A percentile compares a stretch with the other conserved stretches of the same genome.
Conservation (phyloP, 2,329 filamentous ascomycete genomes). For the Trichothecium roseum region DNA sequence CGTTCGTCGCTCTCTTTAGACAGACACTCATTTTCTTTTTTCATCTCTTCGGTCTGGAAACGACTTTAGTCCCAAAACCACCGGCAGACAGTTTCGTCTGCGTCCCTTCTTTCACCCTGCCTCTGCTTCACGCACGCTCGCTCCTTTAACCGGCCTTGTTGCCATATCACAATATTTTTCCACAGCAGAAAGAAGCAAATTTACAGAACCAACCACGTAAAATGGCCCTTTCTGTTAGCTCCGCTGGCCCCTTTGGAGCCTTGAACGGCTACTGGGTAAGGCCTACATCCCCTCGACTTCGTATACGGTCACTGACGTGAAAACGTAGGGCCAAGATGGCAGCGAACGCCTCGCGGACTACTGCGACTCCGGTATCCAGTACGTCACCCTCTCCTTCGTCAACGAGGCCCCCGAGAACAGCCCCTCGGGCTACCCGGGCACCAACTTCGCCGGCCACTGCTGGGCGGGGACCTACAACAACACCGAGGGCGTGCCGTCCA, state of each 20-base stretch:
- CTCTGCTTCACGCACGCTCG: slow-evolving; percentile 18
- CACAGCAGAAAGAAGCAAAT: slow-evolving; percentile 4
- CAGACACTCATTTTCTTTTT: slow-evolving; percentile 6
- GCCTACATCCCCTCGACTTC: not conserved
- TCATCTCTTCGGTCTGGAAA: slow-evolving; percentile 16
- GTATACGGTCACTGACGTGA: not conserved
- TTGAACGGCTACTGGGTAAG: slow-evolving; percentile 31
- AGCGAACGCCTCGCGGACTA: slow-evolving; percentile 19
- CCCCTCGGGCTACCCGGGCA: slow-evolving; percentile 22
- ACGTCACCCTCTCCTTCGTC: slow-evolving; percentile 27
- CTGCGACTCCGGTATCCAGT: slow-evolving; percentile 26
- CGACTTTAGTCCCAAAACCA: slow-evolving; percentile 17
- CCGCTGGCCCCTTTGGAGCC: slow-evolving; percentile 14
- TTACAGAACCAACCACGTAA: slow-evolving; percentile 14
- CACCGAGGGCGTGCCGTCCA: slow-evolving; percentile 12
- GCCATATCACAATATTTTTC: slow-evolving; percentile 22
- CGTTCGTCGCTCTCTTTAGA: slow-evolving; percentile 29
- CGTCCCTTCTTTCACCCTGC: slow-evolving; percentile 28
- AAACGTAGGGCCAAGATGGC: slow-evolving; percentile 22
- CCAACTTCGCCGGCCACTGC: slow-evolving; percentile 30
- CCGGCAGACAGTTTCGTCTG: slow-evolving; percentile 23
- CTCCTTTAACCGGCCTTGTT: slow-evolving; percentile 16
- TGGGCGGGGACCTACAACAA: slow-evolving; percentile 15
- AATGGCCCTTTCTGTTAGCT: slow-evolving; percentile 10
- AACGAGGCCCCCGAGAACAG: slow-evolving; percentile 25